Evolutionary conservation across 176 grass and related monocot species (phyloP), one percentile per base, ranked within the genome.

Genomic region (Oryza glumipatula): DNA sequence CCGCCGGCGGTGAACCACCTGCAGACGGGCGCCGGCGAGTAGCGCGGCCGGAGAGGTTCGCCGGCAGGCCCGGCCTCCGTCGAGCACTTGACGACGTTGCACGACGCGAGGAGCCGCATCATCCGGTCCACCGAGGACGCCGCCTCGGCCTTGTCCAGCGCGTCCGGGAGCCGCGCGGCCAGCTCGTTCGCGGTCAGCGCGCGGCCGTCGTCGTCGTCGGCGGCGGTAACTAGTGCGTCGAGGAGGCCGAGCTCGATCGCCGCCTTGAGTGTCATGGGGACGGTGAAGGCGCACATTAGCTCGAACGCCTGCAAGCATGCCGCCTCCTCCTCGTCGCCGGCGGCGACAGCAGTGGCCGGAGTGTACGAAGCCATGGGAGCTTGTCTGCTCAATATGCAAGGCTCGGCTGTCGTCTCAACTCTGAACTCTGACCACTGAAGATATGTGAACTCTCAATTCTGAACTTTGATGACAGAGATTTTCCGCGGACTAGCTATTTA

Each of bases 11-110:
- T 74, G 38, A 93, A 56, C 84, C 88, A 93, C 66, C 80, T 72
- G 87, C 87, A 93, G 15, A 75, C 77, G 0, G 88, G 84, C 9
- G 70, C 56, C 0, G 81, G 72, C 6, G 81, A n/a, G 60, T 93
- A 93, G 21, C 72, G 36, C 14, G 58, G 36, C 7, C 60, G 39
- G 11, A 30, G 17, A 0, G 32, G 12, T 10, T 54, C 49, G 15
- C 49, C 49, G 49, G 14, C 5, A 17, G 49, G 15, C 14, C 49
- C 49, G 14, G 1, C 15, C 15, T 54, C 49, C 15, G 49, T 54
- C 15, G 49, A 54, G 49, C 49, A 54, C 49, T 17, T 54, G 49
- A 54, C 49, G 14, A 54, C 15, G 49, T 17, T 17, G 15, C 1
- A 54, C 49, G 49, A 54, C 49, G 49, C 49, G 49, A 54, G 49